Conservation (phyloP, 202 grass and related monocot species). For the Digitaria exilis region DNA sequence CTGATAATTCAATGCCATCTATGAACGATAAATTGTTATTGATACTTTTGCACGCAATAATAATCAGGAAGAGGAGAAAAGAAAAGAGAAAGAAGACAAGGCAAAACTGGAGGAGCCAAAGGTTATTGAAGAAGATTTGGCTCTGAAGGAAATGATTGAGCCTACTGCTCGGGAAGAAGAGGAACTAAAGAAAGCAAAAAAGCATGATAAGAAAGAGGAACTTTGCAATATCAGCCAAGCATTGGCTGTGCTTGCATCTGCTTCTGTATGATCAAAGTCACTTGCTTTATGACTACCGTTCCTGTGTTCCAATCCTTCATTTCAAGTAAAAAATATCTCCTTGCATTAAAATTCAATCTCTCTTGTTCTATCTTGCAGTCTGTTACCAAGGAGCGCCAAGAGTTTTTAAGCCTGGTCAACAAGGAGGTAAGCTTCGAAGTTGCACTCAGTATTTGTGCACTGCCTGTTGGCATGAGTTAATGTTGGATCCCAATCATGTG, state of each 20-base stretch:
- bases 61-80: slow-evolving; percentile 92
- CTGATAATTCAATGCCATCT: slow-evolving; percentile 16
- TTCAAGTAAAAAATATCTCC: background rate
- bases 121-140: slow-evolving; percentile 55
- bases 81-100: slow-evolving; percentile 70
- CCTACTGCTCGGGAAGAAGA: slow-evolving; percentile 73
- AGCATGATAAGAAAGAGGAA: slow-evolving; percentile 64
- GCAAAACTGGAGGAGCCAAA: slow-evolving; percentile 63
- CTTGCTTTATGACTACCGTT: slow-evolving; percentile 18
- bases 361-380: slow-evolving; percentile 58
- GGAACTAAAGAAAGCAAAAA: slow-evolving; percentile 73
- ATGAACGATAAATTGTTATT: background rate
- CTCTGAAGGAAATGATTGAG: slow-evolving; percentile 82
- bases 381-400: slow-evolving; percentile 82
- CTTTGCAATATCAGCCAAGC: slow-evolving; percentile 84
- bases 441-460: background rate
- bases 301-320: slow-evolving; percentile 4
- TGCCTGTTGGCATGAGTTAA: slow-evolving; percentile 34
- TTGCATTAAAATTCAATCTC: slow-evolving; percentile 30
- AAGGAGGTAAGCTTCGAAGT: slow-evolving; percentile 69
- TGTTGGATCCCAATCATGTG: background rate
- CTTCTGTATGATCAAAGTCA: slow-evolving; percentile 65
- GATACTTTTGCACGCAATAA: slow-evolving; percentile 31
- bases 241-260: slow-evolving; percentile 86
- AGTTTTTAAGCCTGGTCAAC: slow-evolving; percentile 93